Conservation (phyloP, 495 filamentous ascomycete genomes). For the Apiosordaria backusii region DNA sequence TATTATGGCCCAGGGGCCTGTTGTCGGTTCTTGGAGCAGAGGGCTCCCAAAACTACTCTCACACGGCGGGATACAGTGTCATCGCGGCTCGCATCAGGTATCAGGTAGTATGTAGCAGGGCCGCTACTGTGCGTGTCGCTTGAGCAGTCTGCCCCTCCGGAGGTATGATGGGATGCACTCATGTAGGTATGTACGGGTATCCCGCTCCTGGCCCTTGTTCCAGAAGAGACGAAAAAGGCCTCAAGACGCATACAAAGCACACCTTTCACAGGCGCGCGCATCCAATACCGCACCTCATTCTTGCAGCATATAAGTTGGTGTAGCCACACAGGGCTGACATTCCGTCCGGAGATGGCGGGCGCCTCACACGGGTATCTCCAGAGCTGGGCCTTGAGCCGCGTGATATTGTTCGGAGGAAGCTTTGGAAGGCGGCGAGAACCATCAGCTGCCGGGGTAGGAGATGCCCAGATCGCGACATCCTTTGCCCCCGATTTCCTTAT, state of each 20-base stretch:
- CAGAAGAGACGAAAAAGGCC: constrained; percentile 1
- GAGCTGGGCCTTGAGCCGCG: too few relatives aligned
- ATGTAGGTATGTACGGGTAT: background rate
- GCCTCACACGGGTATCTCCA: too few relatives aligned
- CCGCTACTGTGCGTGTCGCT: background rate
- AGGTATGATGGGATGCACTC: background rate
- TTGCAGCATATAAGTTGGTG: background rate
- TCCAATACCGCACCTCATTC: background rate
- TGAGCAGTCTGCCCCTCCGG: background rate
- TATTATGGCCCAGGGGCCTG: constrained; percentile 1
- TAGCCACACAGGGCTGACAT: constrained; percentile 1
- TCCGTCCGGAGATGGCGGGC: background rate
- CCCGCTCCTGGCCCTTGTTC: background rate
- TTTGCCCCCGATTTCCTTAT: background rate
- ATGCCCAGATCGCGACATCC: background rate
- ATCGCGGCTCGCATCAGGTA: background rate
- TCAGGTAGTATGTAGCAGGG: background rate
- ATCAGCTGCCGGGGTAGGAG: background rate
- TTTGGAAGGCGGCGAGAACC: background rate
- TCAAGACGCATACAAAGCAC: background rate
- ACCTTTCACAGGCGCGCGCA: background rate
- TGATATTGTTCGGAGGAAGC: background rate
- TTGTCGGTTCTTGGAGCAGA: background rate
- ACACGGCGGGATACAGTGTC: background rate
- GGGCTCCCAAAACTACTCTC: background rate